Evolutionary conservation across 257 asterid species (phyloP).

Genomic region (Leonotis leonurus): DNA sequence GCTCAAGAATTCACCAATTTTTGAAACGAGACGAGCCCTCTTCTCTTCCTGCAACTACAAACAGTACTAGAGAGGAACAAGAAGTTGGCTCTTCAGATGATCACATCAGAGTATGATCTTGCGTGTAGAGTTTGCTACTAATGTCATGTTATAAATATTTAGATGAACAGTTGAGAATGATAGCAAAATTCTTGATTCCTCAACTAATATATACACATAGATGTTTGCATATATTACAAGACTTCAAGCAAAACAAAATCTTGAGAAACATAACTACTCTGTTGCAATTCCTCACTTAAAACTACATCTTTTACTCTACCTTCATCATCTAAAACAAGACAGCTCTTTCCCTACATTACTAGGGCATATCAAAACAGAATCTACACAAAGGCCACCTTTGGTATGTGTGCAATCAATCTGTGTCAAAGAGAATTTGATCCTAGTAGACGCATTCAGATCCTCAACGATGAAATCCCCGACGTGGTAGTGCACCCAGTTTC

Average conservation of each 20-base stretch:
- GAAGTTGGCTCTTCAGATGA: background rate
- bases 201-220: too few relatives aligned
- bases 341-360: conserved; percentile 38
- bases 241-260: conserved; percentile 12
- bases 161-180: too few relatives aligned
- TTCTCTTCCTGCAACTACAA: background rate
- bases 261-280: too few relatives aligned
- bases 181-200: too few relatives aligned
- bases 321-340: conserved; percentile 19
- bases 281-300: too few relatives aligned
- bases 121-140: background rate
- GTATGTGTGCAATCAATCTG: conserved; percentile 88
- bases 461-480: conserved; percentile 60
- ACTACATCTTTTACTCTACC: conserved; percentile 11
- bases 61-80: background rate
- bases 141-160: too few relatives aligned
- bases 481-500: conserved; percentile 65
- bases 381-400: conserved; percentile 76
- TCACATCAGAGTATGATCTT: too few relatives aligned
- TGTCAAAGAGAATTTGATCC: conserved; percentile 45
- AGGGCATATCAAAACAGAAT: conserved; percentile 63
- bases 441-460: conserved; percentile 30
- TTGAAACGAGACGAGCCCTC: background rate
- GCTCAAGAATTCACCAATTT: background rate
- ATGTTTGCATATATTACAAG: background rate